Conservation (phyloP, 345 rosid species). For the Aurinia saxatilis region DNA sequence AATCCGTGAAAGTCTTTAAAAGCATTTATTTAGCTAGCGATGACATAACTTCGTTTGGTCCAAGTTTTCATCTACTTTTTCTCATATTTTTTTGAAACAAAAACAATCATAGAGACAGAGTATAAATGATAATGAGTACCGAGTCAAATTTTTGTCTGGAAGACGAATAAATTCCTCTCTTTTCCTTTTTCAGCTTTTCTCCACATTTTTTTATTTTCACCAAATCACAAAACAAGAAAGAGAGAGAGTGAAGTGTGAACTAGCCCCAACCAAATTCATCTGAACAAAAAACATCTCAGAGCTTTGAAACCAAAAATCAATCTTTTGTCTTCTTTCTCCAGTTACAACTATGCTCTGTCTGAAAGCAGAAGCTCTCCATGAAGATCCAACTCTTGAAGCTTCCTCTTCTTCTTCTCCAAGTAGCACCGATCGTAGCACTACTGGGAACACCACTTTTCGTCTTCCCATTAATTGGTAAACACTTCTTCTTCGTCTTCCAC, state of each 20-base stretch:
- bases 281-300: not conserved
- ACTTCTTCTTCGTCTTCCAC: not conserved
- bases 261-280: not conserved
- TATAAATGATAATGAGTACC: not conserved
- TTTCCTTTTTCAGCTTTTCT: conserved; percentile 19
- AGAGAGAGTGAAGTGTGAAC: conserved; percentile 16
- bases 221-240: conserved; percentile 9
- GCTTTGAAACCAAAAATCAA: not conserved
- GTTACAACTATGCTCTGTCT: conserved; percentile 45
- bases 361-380: conserved; percentile 48
- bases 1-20: too few relatives aligned
- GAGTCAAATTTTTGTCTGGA: conserved; percentile 21
- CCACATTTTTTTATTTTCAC: not conserved
- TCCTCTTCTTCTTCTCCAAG: conserved; percentile 26
- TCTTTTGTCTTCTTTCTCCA: conserved; percentile 10
- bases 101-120: not conserved
- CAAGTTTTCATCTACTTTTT: too few relatives aligned
- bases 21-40: too few relatives aligned
- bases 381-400: conserved; percentile 27
- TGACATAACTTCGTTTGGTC: too few relatives aligned
- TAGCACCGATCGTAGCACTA: conserved; percentile 17
- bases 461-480: conserved; percentile 47
- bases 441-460: conserved; percentile 29
- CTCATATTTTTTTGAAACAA: too few relatives aligned
- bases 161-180: conserved; percentile 23